Evolutionary conservation across 306 rosid genomes (phyloP).

Genomic region (Begonia peltatifolia): DNA sequence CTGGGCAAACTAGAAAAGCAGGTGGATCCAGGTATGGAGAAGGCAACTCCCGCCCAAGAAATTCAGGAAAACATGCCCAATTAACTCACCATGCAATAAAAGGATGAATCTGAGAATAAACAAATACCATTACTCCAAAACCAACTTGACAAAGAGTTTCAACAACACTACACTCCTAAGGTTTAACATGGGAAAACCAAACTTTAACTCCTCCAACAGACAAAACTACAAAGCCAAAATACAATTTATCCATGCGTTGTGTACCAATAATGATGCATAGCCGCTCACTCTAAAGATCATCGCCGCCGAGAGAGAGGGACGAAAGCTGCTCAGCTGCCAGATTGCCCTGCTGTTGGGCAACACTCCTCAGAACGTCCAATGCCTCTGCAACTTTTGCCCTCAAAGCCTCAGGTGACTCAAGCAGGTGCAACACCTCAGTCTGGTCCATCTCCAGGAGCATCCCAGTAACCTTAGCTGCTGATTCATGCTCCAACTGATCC

Average conservation of each 20-base stretch:
- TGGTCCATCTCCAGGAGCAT: constrained; percentile 88
- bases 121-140: too few relatives aligned
- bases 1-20: too few relatives aligned
- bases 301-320: constrained; percentile 37
- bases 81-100: too few relatives aligned
- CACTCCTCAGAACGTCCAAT: constrained; percentile 56
- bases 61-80: too few relatives aligned
- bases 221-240: neutral
- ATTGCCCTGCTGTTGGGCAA: constrained; percentile 39
- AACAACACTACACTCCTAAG: too few relatives aligned
- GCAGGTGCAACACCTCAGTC: constrained; percentile 59
- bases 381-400: constrained; percentile 69
- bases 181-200: too few relatives aligned
- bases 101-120: too few relatives aligned
- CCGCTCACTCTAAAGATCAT: constrained; percentile 16
- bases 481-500: constrained; percentile 50
- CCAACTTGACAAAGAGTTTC: too few relatives aligned
- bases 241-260: neutral
- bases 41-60: too few relatives aligned
- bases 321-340: constrained; percentile 41
- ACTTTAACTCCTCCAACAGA: too few relatives aligned
- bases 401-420: constrained; percentile 60
- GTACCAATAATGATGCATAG: neutral
- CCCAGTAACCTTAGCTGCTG: constrained; percentile 65
- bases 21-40: too few relatives aligned